Evolutionary conservation across 257 asterid genomes (phyloP).

Genomic region (Solanum megistacrolobum): DNA sequence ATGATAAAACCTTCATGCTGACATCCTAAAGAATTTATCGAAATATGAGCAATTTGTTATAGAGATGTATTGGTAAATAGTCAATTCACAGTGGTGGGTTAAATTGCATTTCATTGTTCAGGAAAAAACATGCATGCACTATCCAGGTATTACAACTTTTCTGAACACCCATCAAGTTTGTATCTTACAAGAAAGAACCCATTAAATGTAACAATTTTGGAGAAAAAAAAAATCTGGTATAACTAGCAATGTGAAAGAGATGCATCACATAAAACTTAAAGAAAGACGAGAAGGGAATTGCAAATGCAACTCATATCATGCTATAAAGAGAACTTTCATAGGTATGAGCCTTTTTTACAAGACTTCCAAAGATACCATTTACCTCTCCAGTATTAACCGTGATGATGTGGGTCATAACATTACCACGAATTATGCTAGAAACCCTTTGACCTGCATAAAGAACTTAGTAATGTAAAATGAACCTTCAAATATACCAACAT

Average conservation of each 20-base stretch:
- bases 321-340: not conserved
- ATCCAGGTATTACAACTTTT: not conserved
- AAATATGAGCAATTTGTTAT: not conserved
- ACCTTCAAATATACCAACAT: not conserved
- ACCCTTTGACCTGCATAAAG: conserved; percentile 60
- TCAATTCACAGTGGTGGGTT: not conserved
- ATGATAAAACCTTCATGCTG: conserved; percentile 63
- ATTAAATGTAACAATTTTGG: not conserved
- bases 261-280: not conserved
- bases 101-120: not conserved
- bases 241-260: not conserved
- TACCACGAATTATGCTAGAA: conserved; percentile 62
- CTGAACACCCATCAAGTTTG: not conserved
- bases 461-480: not conserved
- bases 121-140: not conserved
- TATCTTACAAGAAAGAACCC: not conserved
- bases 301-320: not conserved
- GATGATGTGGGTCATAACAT: conserved; percentile 64
- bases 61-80: not conserved
- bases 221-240: not conserved
- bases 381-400: conserved; percentile 85
- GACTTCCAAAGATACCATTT: not conserved
- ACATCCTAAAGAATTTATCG: conserved; percentile 36
- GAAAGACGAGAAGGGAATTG: not conserved
- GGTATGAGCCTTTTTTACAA: not conserved